Evolutionary conservation across 1,139 yeast species (phyloP), one percentile per base, ranked within the genome.

Genomic region (Pichia sp.): DNA sequence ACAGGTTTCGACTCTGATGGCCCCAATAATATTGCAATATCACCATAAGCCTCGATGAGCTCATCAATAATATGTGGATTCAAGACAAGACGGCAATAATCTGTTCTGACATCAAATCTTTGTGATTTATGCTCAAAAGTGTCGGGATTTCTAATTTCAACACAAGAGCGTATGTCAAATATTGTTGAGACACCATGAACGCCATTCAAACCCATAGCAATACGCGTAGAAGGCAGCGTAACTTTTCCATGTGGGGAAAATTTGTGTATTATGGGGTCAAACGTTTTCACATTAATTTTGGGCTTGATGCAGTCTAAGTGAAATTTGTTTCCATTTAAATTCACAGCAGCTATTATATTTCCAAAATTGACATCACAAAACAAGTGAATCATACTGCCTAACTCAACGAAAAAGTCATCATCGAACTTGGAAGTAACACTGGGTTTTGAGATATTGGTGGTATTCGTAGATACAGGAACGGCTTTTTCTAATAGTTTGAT

Each of bases 31-130:
- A 42, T 48, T 46, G 17, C 50, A 14, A 53, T 38, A 41, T 54
- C 56, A 38, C 58, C 60, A 30, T 54, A 61, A 1, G 59, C 53
- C 6, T 61, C 64, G 17, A 66, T 56, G 17, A 64, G 4, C 49
- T 65, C 67, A 31, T 58, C 60, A 2, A 64, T 47, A 0, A 80
- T 73, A 12, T 74, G 73, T 0, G 88, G 81, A 54, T 83, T 81
- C 40, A 85, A 65, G 58, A 84, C 79, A 4, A 84, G 62, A 41
- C 91, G 73, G 54, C 81, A 80, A 62, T 77, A 77, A 17, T 80
- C 78, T 1, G 88, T 82, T 57, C 78, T 83, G 1, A 85, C 66
- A 59, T 84, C 87, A 8, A 85, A 69, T 0, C 81, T 73, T 57
- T 78, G 80, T 0, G 66, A 61, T 1, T 59, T 55, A 3, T 67